These are phyloP conservation scores for Earliella scabrosa DNA, from an alignment of 1,284 basidiomycete species.

Conservation along the genomic window DNA sequence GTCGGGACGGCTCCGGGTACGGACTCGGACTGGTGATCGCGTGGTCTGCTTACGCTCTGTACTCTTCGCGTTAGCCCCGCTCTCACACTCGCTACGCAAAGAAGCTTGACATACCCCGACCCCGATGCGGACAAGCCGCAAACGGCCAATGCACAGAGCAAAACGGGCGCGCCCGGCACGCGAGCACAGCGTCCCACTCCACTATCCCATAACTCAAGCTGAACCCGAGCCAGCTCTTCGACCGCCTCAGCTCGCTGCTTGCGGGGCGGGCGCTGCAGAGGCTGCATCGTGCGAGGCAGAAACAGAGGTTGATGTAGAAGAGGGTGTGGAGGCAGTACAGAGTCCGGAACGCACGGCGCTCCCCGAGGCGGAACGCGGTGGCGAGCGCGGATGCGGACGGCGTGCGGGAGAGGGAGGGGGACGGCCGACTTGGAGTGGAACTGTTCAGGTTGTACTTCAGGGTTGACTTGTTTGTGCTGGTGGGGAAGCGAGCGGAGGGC, in stretches of 20 bases:
- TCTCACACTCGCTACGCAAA: too few species aligned
- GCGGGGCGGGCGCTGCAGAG: background rate
- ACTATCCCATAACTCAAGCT: background rate
- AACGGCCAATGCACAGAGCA: background rate
- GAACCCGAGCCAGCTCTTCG: background rate
- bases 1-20: too few species aligned
- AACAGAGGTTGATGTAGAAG: background rate
- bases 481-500: background rate
- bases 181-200: background rate
- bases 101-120: too few species aligned
- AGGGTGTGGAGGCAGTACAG: background rate
- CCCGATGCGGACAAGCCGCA: too few species aligned
- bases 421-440: background rate
- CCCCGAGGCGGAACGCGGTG: too few species aligned
- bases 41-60: too few species aligned
- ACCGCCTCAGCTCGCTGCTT: background rate
- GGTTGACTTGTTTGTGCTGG: too few species aligned
- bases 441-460: too few species aligned
- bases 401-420: background rate
- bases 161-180: background rate
- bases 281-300: background rate
- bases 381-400: background rate
- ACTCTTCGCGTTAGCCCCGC: too few species aligned
- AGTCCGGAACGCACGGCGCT: background rate
- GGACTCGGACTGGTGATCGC: too few species aligned